phyloP scores from a whole-genome alignment of 192 early-diverging fungal species.

The Piromyces finnis region DNA sequence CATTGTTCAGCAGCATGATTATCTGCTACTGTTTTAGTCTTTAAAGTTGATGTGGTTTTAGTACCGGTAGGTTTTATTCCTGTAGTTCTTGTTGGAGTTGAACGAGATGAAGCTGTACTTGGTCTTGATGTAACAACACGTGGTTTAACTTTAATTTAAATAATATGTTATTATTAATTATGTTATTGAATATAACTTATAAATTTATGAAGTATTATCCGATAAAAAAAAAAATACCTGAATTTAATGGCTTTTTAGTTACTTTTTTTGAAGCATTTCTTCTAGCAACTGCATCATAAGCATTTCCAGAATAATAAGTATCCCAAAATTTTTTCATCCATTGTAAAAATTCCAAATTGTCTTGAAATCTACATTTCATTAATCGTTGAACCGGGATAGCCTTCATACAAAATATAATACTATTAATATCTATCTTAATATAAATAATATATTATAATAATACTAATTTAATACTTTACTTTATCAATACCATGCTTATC shows the following conservation, averaged over 20 bases:
- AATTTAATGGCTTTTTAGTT: constrained; percentile 10
- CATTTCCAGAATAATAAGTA: constrained; percentile 58
- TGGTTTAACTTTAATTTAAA: not conserved
- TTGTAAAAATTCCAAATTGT: constrained; percentile 95
- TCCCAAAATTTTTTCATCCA: constrained; percentile 93
- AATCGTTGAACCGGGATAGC: constrained; percentile 73
- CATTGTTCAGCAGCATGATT: constrained; percentile 7
- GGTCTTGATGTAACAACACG: not conserved
- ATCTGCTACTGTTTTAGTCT: not conserved
- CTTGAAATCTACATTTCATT: constrained; percentile 92
- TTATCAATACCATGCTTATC: constrained; percentile 86
- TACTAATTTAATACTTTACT: too few species aligned
- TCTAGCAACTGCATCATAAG: constrained; percentile 64
- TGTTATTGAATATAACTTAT: too few species aligned
- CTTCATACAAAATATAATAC: too few species aligned
- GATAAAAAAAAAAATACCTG: too few species aligned
- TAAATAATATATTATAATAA: too few species aligned
- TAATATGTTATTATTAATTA: not conserved
- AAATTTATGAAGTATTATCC: too few species aligned
- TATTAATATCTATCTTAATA: too few species aligned
- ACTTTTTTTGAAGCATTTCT: constrained; percentile 25
- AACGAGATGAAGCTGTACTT: not conserved
- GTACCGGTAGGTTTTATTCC: not conserved
- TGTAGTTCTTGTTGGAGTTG: not conserved
- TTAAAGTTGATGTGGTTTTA: not conserved